Percentiles rank a stretch among this genome's conserved stretches.
These are phyloP conservation scores for Collybia sp. DNA, from an alignment of 768 basidiomycete genomes.

Conservation along the genomic window DNA sequence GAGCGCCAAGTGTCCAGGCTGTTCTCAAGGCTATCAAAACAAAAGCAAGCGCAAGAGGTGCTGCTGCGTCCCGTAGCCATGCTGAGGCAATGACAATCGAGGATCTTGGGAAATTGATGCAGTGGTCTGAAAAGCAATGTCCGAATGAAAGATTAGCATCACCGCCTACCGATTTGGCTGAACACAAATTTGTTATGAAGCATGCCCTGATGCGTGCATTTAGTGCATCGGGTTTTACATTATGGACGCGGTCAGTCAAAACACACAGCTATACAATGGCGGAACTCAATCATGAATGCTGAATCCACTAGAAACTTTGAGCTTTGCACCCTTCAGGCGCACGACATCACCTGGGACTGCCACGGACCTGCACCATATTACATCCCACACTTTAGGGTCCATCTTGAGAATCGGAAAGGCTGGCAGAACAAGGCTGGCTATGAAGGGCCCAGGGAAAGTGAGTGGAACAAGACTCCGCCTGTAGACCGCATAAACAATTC, in stretches of 20 bases:
- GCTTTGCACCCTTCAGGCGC: conserved; percentile 14
- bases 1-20: conserved; percentile 14
- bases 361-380: conserved; percentile 13
- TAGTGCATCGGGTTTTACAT: conserved; percentile 16
- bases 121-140: conserved; percentile 18
- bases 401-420: conserved; percentile 11
- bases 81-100: conserved; percentile 26
- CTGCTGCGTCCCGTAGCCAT: conserved; percentile 18
- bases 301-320: conserved; percentile 31
- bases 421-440: conserved; percentile 15
- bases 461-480: neutral
- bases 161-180: conserved; percentile 1
- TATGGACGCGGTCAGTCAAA: conserved; percentile 26
- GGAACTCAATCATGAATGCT: no score
- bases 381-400: conserved; percentile 13
- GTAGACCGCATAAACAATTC: neutral
- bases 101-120: conserved; percentile 20
- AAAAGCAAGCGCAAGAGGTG: conserved; percentile 17
- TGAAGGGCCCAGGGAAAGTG: conserved; percentile 13
- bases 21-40: conserved; percentile 20
- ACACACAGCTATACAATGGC: neutral
- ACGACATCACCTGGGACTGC: conserved; percentile 14
- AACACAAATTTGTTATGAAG: conserved; percentile 9
- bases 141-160: conserved; percentile 5
- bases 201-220: conserved; percentile 26